A percentile compares a stretch with the other conserved stretches of the same genome.
phyloP scores from a whole-genome alignment of 73 alveolate species.

The Stentor roeselii region DNA sequence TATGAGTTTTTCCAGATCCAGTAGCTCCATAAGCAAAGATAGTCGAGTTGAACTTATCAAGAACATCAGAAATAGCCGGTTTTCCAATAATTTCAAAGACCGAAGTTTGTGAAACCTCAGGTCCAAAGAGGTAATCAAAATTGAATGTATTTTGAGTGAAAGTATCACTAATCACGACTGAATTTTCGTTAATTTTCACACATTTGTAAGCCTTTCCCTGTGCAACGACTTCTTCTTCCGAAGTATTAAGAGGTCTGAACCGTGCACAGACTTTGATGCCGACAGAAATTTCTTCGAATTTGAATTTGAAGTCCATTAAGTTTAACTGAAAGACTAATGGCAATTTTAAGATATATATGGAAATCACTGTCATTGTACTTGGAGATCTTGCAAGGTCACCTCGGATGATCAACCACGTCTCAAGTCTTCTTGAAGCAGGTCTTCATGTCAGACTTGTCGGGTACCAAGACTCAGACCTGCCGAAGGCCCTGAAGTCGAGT shows the following conservation, averaged over 20 bases:
- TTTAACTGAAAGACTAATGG: too few species aligned
- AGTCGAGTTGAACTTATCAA: conserved; percentile 92
- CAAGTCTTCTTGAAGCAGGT: conserved; percentile 33
- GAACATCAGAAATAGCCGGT: conserved; percentile 71
- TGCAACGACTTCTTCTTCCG: too few species aligned
- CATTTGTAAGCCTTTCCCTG: too few species aligned
- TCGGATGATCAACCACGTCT: conserved; percentile 94
- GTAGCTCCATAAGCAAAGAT: conserved; percentile 95
- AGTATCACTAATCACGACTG: too few species aligned
- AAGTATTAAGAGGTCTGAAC: too few species aligned
- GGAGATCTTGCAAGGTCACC: conserved; percentile 97
- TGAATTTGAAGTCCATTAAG: too few species aligned
- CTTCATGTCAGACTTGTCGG: conserved; percentile 37
- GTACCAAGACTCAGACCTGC: conserved; percentile 34
- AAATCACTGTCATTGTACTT: conserved; percentile 72
- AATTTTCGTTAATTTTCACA: too few species aligned
- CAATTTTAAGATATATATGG: too few species aligned
- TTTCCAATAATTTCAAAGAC: conserved; percentile 47
- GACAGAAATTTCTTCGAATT: too few species aligned
- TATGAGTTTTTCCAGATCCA: conserved; percentile 95
- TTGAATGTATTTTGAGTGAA: neutral
- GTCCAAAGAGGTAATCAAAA: neutral
- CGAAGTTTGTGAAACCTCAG: neutral
- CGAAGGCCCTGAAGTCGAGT: conserved; percentile 8
- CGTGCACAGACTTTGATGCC: too few species aligned